Percentiles rank a stretch among this genome's conserved stretches.
These are phyloP conservation scores for Chlamydomonas reinhardtii DNA, from an alignment of 163 green algal species.

Conservation along the genomic window DNA sequence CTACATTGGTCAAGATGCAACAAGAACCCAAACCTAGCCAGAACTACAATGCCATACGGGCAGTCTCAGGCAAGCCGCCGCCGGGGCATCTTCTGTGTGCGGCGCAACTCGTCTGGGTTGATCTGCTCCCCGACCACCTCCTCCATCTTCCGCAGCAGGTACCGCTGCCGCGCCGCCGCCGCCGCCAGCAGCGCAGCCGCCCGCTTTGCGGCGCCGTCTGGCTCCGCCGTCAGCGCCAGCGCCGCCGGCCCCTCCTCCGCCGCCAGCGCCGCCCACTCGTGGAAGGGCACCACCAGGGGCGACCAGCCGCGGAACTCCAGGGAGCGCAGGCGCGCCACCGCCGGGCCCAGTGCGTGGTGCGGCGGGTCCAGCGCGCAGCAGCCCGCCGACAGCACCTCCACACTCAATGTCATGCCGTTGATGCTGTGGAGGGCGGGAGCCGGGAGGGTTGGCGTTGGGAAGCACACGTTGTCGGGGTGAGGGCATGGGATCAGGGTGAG, in stretches of 20 bases:
- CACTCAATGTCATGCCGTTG: slow-evolving; percentile 34
- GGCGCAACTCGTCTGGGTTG: too few species aligned
- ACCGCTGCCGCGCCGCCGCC: not conserved
- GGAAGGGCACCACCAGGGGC: slow-evolving; percentile 32
- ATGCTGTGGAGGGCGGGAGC: slow-evolving; percentile 15
- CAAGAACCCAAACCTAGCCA: too few species aligned
- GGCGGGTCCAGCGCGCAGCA: slow-evolving; percentile 35
- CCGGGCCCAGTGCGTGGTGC: slow-evolving; percentile 12
- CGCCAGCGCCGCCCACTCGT: slow-evolving; percentile 37
- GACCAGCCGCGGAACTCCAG: slow-evolving; percentile 46
- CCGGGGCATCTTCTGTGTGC: too few species aligned
- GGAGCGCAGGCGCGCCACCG: slow-evolving; percentile 4
- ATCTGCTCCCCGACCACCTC: slow-evolving; percentile 40
- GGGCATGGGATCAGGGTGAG: not conserved
- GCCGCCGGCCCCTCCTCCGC: not conserved
- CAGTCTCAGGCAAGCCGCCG: too few species aligned
- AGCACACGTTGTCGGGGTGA: not conserved
- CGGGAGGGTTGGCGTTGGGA: not conserved
- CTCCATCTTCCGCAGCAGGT: slow-evolving; percentile 33
- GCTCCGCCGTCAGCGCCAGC: not conserved
- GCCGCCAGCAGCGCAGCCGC: not conserved
- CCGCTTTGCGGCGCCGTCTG: not conserved
- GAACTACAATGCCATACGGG: too few species aligned
- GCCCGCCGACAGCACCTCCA: slow-evolving; percentile 32
- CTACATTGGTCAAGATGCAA: too few species aligned